Percentiles rank a stretch among this genome's conserved stretches.
These are phyloP conservation scores for Chaetomiaceae sp. DNA, from an alignment of 2,329 filamentous ascomycete species.

Conservation along the genomic window DNA sequence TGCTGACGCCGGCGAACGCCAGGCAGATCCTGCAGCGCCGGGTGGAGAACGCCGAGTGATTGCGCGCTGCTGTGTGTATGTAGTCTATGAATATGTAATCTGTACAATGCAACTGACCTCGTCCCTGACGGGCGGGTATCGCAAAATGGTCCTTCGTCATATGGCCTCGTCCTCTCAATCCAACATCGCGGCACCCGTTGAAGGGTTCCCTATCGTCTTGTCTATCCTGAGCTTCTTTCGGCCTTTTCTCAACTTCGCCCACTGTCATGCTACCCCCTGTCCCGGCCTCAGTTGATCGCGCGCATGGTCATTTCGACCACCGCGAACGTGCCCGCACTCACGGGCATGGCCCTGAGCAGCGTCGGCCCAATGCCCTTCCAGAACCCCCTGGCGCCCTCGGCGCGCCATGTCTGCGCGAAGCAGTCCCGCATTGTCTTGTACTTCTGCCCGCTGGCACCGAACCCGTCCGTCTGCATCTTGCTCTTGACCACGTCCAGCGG, in stretches of 20 bases:
- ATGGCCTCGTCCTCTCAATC: not conserved
- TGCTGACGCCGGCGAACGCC: conserved; percentile 58
- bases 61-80: not conserved
- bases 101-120: too few species aligned
- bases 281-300: conserved; percentile 44
- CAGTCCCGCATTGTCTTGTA: conserved; percentile 84
- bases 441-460: conserved; percentile 61
- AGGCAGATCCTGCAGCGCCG: conserved; percentile 60
- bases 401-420: conserved; percentile 73
- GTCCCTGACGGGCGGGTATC: too few species aligned
- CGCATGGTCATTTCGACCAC: conserved; percentile 66
- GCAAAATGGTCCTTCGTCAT: not conserved
- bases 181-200: too few species aligned
- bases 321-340: conserved; percentile 95
- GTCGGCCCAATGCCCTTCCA: conserved; percentile 94
- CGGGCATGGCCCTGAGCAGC: conserved; percentile 89
- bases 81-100: too few species aligned
- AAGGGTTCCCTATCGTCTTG: too few species aligned
- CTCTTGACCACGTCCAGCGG: conserved; percentile 97
- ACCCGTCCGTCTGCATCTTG: conserved; percentile 98
- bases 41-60: conserved; percentile 46
- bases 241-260: too few species aligned
- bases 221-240: too few species aligned
- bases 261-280: too few species aligned
- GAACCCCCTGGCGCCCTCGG: conserved; percentile 76